These are phyloP conservation scores for Fusarium torulosum DNA, from an alignment of 2,329 filamentous ascomycete species.

Conservation along the genomic window DNA sequence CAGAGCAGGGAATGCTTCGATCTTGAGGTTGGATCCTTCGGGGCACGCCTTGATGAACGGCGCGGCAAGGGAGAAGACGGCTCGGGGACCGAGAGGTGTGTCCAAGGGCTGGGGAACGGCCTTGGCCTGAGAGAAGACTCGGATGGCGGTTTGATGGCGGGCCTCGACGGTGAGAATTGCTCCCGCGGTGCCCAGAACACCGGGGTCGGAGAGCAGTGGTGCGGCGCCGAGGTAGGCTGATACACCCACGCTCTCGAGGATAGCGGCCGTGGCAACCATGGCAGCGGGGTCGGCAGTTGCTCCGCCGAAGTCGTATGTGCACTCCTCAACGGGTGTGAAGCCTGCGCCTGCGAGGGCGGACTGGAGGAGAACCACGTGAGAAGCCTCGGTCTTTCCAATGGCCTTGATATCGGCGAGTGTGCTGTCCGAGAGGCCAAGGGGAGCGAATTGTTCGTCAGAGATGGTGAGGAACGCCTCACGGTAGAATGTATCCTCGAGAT, in stretches of 20 bases:
- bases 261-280: constrained; percentile 77
- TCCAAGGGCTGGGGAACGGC: constrained; percentile 78
- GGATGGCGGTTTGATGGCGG: constrained; percentile 80
- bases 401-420: constrained; percentile 65
- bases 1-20: constrained; percentile 70
- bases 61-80: constrained; percentile 79
- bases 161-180: constrained; percentile 80
- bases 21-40: constrained; percentile 70
- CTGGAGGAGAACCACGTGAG: constrained; percentile 58
- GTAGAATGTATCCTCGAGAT: constrained; percentile 81
- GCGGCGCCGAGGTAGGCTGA: constrained; percentile 81
- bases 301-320: constrained; percentile 82
- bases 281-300: constrained; percentile 71
- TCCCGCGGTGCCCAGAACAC: constrained; percentile 74
- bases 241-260: constrained; percentile 80
- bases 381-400: constrained; percentile 72
- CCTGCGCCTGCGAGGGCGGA: constrained; percentile 65
- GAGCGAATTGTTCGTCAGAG: constrained; percentile 72
- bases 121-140: constrained; percentile 66
- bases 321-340: constrained; percentile 74
- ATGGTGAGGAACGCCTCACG: constrained; percentile 77
- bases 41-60: constrained; percentile 80
- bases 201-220: constrained; percentile 69
- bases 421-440: constrained; percentile 54
- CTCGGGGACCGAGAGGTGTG: constrained; percentile 74